phyloP scores from a whole-genome alignment of 1,139 yeast species.

The Saccharomyces pastorianus region DNA sequence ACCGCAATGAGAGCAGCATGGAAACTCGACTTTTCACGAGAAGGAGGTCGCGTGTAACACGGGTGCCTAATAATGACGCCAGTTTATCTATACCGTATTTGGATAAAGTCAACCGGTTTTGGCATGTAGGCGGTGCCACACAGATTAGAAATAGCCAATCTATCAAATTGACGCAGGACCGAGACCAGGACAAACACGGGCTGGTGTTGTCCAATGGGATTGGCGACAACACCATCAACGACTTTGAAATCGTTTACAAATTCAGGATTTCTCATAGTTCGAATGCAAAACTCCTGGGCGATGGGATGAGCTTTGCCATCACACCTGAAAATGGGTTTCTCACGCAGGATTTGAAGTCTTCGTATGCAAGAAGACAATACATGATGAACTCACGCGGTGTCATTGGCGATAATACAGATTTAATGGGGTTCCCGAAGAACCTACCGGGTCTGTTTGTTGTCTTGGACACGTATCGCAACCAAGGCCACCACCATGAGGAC shows the following conservation, averaged over 20 bases:
- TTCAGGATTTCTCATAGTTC: conserved; percentile 51
- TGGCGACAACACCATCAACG: conserved; percentile 34
- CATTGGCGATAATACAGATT: conserved; percentile 17
- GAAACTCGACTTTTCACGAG: not conserved
- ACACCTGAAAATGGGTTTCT: conserved; percentile 32
- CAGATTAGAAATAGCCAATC: conserved; percentile 45
- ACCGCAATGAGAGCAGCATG: not conserved
- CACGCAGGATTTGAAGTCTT: conserved; percentile 19
- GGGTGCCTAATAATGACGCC: conserved; percentile 33
- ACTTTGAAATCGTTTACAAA: conserved; percentile 61
- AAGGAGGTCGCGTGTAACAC: conserved; percentile 24
- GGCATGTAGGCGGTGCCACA: conserved; percentile 52
- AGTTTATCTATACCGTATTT: conserved; percentile 41
- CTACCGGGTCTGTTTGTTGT: conserved; percentile 29
- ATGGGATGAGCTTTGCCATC: conserved; percentile 46
- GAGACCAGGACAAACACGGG: conserved; percentile 48
- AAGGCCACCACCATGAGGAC: conserved; percentile 8
- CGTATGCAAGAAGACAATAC: conserved; percentile 27
- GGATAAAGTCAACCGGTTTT: conserved; percentile 39
- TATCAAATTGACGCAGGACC: conserved; percentile 47
- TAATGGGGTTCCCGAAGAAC: conserved; percentile 32
- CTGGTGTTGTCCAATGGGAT: conserved; percentile 39
- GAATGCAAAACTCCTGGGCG: conserved; percentile 70
- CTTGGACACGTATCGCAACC: conserved; percentile 24
- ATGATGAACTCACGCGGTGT: conserved; percentile 27